Evolutionary conservation across 352 stramenopile species (phyloP).

Genomic region (Globisporangium perplexum): DNA sequence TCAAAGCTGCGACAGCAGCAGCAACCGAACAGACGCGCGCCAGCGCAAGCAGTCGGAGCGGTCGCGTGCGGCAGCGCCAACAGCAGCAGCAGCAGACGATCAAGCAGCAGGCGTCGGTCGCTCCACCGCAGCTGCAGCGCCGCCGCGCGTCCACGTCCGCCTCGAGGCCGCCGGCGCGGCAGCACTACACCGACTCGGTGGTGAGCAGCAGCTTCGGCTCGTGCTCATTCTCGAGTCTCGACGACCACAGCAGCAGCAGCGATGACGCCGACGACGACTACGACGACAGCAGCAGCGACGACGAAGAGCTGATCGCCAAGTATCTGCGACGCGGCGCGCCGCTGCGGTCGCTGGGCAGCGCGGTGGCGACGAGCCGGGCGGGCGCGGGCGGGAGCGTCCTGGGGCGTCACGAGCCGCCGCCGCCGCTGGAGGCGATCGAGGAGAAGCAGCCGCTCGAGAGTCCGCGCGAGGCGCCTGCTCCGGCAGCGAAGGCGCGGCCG

Average conservation of each 20-base stretch:
- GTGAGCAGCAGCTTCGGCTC: conserved; percentile 3
- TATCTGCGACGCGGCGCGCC: conserved; percentile 10
- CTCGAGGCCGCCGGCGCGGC: conserved; percentile 2
- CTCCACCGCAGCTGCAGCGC: neutral
- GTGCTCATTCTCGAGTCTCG: conserved; percentile 11
- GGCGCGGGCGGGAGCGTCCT: neutral
- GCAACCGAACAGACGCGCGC: neutral
- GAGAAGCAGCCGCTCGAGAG: conserved; percentile 10
- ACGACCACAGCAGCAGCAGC: conserved; percentile 11
- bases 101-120: neutral
- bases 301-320: conserved; percentile 15
- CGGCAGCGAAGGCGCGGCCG: no score
- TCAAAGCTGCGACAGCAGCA: neutral
- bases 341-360: conserved; percentile 5
- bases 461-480: no score
- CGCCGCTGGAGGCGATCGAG: conserved; percentile 8
- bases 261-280: neutral
- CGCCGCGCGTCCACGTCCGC: conserved; percentile 8
- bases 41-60: neutral
- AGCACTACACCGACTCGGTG: conserved; percentile 1
- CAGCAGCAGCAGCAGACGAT: neutral
- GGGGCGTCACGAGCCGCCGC: neutral
- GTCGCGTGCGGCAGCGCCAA: neutral
- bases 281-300: conserved; percentile 1
- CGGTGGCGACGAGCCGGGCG: neutral